A percentile compares a stretch with the other conserved stretches of the same genome.
Evolutionary conservation across 805 yeast genomes (phyloP).

Genomic region (Ogataea salicorniae): DNA sequence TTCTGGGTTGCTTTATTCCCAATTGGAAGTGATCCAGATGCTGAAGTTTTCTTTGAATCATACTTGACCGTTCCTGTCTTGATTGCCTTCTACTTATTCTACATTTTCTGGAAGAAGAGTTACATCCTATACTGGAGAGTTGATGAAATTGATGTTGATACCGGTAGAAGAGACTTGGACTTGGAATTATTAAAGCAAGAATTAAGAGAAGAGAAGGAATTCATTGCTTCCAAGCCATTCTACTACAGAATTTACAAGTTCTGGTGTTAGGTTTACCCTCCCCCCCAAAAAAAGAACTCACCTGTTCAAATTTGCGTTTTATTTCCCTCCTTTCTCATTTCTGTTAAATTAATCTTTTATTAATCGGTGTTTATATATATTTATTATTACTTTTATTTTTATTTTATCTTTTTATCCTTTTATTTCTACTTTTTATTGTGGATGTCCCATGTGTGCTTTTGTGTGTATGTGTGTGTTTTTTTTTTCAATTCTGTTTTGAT

Average conservation of each 20-base stretch:
- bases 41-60: conserved; percentile 55
- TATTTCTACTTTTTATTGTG: too few species aligned
- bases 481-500: too few species aligned
- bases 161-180: conserved; percentile 60
- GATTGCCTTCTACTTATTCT: conserved; percentile 39
- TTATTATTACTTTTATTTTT: too few species aligned
- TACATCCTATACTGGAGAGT: conserved; percentile 41
- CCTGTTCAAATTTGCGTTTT: too few species aligned
- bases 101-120: conserved; percentile 36
- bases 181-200: conserved; percentile 52
- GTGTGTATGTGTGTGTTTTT: too few species aligned
- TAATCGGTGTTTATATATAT: too few species aligned
- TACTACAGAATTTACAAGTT: conserved; percentile 47
- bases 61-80: conserved; percentile 64
- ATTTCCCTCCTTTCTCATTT: too few species aligned
- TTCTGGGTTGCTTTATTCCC: conserved; percentile 84
- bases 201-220: conserved; percentile 51
- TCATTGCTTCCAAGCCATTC: conserved; percentile 40
- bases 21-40: conserved; percentile 45
- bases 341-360: too few species aligned
- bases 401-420: too few species aligned
- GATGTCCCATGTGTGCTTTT: too few species aligned
- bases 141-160: conserved; percentile 51
- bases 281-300: too few species aligned
- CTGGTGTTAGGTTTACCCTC: conserved; percentile 63